Evolutionary conservation across 208 protist species (phyloP).

Genomic region (Wallacemonas sp.): DNA sequence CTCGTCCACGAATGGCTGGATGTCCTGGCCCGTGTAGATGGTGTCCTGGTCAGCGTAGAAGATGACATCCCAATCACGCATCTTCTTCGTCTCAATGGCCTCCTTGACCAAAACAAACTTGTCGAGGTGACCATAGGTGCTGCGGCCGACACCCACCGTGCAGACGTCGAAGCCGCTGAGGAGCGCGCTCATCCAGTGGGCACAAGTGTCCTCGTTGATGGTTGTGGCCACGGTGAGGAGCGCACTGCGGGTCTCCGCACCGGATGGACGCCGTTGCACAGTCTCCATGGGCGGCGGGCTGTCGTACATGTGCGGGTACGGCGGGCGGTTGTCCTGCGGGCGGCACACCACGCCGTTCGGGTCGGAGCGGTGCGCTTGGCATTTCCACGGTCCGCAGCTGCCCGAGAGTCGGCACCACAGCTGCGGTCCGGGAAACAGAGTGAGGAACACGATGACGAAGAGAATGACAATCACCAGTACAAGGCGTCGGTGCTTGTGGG

Average conservation of each 20-base stretch:
- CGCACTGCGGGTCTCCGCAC: background rate
- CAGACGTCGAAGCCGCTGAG: background rate
- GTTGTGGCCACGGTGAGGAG: background rate
- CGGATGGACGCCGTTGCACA: background rate
- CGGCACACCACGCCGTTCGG: background rate
- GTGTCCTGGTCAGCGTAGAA: slow-evolving; percentile 5
- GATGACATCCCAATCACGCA: background rate
- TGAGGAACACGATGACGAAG: too few species aligned
- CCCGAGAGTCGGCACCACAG: too few species aligned
- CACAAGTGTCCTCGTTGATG: background rate
- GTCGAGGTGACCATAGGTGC: background rate
- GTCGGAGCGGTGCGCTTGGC: background rate
- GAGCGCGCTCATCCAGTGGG: background rate
- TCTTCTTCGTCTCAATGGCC: background rate
- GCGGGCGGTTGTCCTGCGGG: background rate
- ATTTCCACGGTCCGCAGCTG: too few species aligned
- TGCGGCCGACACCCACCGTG: background rate
- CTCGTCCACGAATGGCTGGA: background rate
- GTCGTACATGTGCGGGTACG: background rate
- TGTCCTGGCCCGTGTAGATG: slow-evolving; percentile 7
- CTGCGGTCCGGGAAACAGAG: too few species aligned
- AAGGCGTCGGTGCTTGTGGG: too few species aligned
- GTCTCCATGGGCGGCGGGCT: background rate
- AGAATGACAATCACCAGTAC: too few species aligned
- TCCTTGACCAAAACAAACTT: background rate